Evolutionary conservation across 192 early-diverging fungal genomes (phyloP).

Genomic region (Coemansia sp.): DNA sequence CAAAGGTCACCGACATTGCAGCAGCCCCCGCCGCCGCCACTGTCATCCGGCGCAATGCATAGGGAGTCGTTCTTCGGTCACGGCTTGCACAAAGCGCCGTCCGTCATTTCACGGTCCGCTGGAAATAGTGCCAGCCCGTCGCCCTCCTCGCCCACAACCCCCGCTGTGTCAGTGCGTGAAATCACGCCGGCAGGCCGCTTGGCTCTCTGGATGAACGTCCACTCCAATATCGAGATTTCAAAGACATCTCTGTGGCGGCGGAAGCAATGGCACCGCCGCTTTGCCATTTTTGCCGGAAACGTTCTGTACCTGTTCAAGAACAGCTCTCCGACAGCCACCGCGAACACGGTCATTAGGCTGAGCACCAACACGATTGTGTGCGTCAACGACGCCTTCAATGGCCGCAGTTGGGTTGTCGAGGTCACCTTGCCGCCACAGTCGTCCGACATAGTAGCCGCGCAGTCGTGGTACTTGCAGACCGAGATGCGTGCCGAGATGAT

Average conservation of each 20-base stretch:
- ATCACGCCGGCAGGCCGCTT: constrained; percentile 51
- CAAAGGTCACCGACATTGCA: constrained; percentile 1
- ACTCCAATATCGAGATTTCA: constrained; percentile 23
- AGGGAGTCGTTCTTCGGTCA: constrained; percentile 7
- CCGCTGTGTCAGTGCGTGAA: constrained; percentile 37
- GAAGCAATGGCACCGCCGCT: constrained; percentile 53
- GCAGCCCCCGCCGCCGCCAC: background rate
- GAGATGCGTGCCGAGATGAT: constrained; percentile 52
- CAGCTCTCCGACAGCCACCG: constrained; percentile 44
- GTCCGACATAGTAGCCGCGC: constrained; percentile 1
- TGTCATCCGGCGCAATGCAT: constrained; percentile 1
- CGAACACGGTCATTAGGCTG: constrained; percentile 33
- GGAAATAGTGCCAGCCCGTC: constrained; percentile 15
- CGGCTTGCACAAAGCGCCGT: constrained; percentile 17
- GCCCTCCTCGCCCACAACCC: constrained; percentile 3
- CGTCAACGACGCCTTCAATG: constrained; percentile 52
- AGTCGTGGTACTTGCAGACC: constrained; percentile 53
- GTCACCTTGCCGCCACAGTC: constrained; percentile 25
- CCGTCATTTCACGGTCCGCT: constrained; percentile 18
- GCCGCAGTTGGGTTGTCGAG: constrained; percentile 53
- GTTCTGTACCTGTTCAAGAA: constrained; percentile 51
- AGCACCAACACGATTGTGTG: constrained; percentile 37
- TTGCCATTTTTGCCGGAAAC: constrained; percentile 51
- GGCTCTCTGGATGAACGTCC: constrained; percentile 48
- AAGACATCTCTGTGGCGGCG: constrained; percentile 43